Base-by-base conservation (phyloP, 2,329 filamentous ascomycete genomes). In the Aspergillus spinulosporus region DNA sequence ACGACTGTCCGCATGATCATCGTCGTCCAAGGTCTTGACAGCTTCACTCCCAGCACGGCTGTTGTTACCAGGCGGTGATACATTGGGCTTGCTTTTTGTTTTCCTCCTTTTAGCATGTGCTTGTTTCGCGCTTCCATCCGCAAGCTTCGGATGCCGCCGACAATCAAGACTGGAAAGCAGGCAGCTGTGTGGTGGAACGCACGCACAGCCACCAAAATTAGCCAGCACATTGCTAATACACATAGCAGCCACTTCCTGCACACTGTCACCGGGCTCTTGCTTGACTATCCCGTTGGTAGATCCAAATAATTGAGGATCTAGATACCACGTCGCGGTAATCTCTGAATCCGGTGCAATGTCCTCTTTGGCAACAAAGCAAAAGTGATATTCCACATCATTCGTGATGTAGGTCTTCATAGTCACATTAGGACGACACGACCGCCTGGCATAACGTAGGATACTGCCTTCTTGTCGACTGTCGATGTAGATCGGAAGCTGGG, bases 361-460 rank as follows among this genome's bases (percentile, higher is more conserved):
- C 52, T 88, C 84, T 64, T 90, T 90, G 65, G 91, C 92, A 57
- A 96, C 85, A 61, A 97, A 87, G 84, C 93, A 97, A 72, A 97
- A 96, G 69, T 94, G 90, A 68, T 93, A 96, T 62, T 93, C 88
- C 1, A 86, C 87, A 3, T 83, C 82, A 46, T 86, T 87, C 1
- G 90, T 90, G 47, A 97, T 84, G 62, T 92, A 89, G 0, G 92
- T 95, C 69, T 94, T 92, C 65, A 97, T 80, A 32, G 84, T 82
- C n/a, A 94, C 85, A 68, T 97, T 99, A 1, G 94, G 90, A 59
- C 84, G 86, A 76, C 94, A 99, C 66, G 94, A 97, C 62, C 93
- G 85, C 55, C 94, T 86, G n/a, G 95, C 86, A 69, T 94, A 97
- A 44, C 94, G 89, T 56, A 94, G 86, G 36, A 86, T 78, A 3